Percentiles rank a stretch among this genome's conserved stretches.
Evolutionary conservation across 1,139 yeast genomes (phyloP).

Genomic region (Lodderomyces jiufengensis): DNA sequence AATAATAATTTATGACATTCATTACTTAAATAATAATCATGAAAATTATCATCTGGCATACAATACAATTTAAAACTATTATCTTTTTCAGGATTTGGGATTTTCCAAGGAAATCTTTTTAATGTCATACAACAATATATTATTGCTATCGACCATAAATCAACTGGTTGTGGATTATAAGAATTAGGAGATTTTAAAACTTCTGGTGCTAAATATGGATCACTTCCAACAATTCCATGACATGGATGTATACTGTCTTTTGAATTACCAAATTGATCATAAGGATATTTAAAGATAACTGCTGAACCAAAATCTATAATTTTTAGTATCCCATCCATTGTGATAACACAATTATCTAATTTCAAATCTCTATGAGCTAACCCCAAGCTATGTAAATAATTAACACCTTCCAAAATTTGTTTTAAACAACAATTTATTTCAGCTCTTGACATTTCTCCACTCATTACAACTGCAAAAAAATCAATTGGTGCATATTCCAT

Average conservation of each 20-base stretch:
- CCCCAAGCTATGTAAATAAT: constrained; percentile 82
- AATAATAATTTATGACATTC: constrained; percentile 47
- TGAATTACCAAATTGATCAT: constrained; percentile 51
- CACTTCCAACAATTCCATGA: constrained; percentile 95
- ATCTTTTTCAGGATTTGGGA: constrained; percentile 78
- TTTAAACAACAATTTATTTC: constrained; percentile 89
- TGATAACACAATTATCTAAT: constrained; percentile 90
- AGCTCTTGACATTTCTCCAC: constrained; percentile 80
- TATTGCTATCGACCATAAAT: constrained; percentile 93
- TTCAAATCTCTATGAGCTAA: constrained; percentile 94
- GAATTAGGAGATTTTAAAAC: constrained; percentile 64
- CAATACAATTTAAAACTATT: constrained; percentile 67
- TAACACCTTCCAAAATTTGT: constrained; percentile 81
- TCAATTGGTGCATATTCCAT: constrained; percentile 98
- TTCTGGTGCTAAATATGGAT: constrained; percentile 97
- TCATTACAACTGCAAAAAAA: constrained; percentile 96
- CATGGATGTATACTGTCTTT: constrained; percentile 68
- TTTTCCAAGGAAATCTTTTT: constrained; percentile 96
- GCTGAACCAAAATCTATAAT: constrained; percentile 97
- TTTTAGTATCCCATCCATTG: constrained; percentile 81
- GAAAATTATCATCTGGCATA: constrained; percentile 54
- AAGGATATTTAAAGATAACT: constrained; percentile 89
- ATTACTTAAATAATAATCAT: constrained; percentile 49
- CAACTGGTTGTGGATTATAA: constrained; percentile 91
- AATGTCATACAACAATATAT: constrained; percentile 95